A percentile compares a stretch with the other conserved stretches of the same genome.
These are phyloP conservation scores for Radiomyces spectabilis DNA, from an alignment of 192 early-diverging fungal genomes.

Conservation along the genomic window DNA sequence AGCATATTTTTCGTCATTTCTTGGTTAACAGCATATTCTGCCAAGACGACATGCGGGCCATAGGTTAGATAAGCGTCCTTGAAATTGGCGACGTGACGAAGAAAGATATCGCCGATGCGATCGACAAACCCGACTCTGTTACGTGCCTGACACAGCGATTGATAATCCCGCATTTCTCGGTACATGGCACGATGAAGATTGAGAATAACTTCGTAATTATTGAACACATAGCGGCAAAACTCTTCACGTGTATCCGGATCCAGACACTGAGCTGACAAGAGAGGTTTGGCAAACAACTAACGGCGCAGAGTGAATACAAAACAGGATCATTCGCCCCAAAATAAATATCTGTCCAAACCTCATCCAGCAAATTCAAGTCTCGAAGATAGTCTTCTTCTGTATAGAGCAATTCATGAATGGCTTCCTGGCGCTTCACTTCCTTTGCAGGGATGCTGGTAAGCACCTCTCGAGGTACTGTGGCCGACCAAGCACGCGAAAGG, in stretches of 20 bases:
- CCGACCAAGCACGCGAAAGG: slow-evolving; percentile 54
- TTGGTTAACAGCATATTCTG: slow-evolving; percentile 61
- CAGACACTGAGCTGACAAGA: slow-evolving; percentile 17
- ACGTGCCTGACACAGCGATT: slow-evolving; percentile 28
- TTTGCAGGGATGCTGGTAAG: slow-evolving; percentile 55
- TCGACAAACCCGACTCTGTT: slow-evolving; percentile 46
- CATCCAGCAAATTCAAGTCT: slow-evolving; percentile 78
- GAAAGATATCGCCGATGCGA: slow-evolving; percentile 76
- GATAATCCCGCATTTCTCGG: slow-evolving; percentile 42
- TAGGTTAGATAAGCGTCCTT: slow-evolving; percentile 68
- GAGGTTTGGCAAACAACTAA: slow-evolving; percentile 22
- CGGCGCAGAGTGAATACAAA: background rate
- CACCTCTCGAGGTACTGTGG: slow-evolving; percentile 64
- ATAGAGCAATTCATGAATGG: slow-evolving; percentile 86
- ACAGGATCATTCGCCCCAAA: background rate
- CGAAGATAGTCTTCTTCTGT: slow-evolving; percentile 92
- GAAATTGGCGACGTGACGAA: slow-evolving; percentile 54
- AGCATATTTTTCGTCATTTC: slow-evolving; percentile 58
- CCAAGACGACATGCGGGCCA: slow-evolving; percentile 69
- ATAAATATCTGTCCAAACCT: slow-evolving; percentile 5
- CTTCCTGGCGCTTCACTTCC: slow-evolving; percentile 87
- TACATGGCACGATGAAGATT: slow-evolving; percentile 48
- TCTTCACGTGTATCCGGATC: background rate
- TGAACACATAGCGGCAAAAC: slow-evolving; percentile 68
- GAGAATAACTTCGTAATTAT: slow-evolving; percentile 59